Conservation (phyloP, 2,329 filamentous ascomycete genomes). For the Coniochaeta ligniaria region DNA sequence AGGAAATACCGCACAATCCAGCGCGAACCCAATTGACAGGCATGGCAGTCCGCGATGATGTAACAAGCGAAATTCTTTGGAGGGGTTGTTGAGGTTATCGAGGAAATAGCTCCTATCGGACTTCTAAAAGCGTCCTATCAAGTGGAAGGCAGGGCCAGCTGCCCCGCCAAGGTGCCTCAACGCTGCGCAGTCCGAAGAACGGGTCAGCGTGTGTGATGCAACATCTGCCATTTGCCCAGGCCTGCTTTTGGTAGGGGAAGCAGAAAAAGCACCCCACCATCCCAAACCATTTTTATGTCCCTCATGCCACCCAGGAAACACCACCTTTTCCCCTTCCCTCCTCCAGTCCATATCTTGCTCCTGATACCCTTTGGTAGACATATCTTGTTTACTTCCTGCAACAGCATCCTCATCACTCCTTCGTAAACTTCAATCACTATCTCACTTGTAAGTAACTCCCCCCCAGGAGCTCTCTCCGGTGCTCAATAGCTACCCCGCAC, state of each 20-base stretch:
- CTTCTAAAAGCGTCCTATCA: neutral
- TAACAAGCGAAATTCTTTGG: neutral
- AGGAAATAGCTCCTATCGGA: neutral
- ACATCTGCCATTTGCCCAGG: neutral
- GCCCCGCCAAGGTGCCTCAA: neutral
- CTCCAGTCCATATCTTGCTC: constrained; percentile 3
- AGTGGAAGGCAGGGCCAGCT: neutral
- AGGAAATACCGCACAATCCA: no score
- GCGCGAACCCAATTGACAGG: no score
- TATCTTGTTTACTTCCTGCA: constrained; percentile 1
- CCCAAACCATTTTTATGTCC: constrained; percentile 15
- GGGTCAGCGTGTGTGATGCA: neutral
- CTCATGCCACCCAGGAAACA: constrained; percentile 16
- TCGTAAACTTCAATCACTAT: constrained; percentile 3
- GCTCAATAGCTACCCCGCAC: neutral
- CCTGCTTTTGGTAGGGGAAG: no score
- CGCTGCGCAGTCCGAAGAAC: neutral
- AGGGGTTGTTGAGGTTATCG: neutral
- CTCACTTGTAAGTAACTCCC: neutral
- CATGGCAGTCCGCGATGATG: neutral
- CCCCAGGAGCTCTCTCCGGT: neutral
- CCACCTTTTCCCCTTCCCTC: constrained; percentile 4
- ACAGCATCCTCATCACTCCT: neutral
- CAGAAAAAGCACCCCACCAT: no score
- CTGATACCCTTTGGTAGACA: constrained; percentile 3